Percentiles rank a stretch among this genome's conserved stretches.
phyloP scores from a whole-genome alignment of 441 rosid species.

The Corymbia calophylla region DNA sequence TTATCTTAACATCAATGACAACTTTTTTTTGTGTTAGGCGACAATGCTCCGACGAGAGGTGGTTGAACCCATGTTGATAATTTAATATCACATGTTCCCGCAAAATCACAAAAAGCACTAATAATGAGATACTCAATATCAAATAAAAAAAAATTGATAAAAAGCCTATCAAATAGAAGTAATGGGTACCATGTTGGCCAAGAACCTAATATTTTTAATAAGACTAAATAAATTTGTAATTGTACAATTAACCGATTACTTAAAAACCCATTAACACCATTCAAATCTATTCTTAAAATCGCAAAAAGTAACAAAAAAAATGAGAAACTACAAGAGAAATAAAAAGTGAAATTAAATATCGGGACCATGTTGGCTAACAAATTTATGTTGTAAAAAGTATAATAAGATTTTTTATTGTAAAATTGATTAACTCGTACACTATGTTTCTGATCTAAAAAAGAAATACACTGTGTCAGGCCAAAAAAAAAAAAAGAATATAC shows the following conservation, averaged over 20 bases:
- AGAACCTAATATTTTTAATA: not conserved
- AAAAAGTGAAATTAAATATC: not conserved
- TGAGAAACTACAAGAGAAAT: not conserved
- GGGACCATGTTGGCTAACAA: not conserved
- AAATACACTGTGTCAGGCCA: not conserved
- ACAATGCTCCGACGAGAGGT: not conserved
- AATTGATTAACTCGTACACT: not conserved
- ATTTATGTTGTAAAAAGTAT: not conserved
- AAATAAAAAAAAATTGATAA: not conserved
- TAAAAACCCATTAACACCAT: not conserved
- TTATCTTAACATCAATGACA: not conserved
- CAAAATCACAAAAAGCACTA: not conserved
- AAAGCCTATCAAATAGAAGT: not conserved
- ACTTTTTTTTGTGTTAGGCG: not conserved
- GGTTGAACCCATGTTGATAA: not conserved
- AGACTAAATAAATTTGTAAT: not conserved
- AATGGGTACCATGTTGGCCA: not conserved
- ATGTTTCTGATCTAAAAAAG: not conserved
- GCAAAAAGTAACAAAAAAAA: not conserved
- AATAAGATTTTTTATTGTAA: not conserved
- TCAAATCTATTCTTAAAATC: not conserved
- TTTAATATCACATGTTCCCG: not conserved
- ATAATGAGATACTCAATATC: not conserved
- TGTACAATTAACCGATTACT: not conserved
- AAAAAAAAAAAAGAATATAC: not conserved